These are phyloP conservation scores for Solanum aculeatissimum DNA, from an alignment of 305 asterid genomes.

Conservation along the genomic window DNA sequence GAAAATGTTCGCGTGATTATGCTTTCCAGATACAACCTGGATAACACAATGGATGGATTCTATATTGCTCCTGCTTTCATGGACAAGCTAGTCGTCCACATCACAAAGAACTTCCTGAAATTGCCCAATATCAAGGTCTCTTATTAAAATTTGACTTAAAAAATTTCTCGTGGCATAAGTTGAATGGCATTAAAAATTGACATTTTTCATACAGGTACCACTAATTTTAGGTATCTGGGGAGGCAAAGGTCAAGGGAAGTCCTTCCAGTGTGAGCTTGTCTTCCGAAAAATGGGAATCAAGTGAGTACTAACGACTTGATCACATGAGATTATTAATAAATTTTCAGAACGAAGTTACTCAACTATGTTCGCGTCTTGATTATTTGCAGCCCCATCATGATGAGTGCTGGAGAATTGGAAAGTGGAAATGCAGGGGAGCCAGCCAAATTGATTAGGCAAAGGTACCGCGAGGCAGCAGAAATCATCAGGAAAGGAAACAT, in stretches of 20 bases:
- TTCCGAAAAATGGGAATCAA: slow-evolving; percentile 79
- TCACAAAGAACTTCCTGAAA: slow-evolving; percentile 61
- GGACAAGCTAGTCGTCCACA: slow-evolving; percentile 72
- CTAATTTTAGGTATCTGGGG: slow-evolving; percentile 84
- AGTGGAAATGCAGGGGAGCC: slow-evolving; percentile 96
- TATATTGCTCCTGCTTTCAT: slow-evolving; percentile 85
- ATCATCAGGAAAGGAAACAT: slow-evolving; percentile 66
- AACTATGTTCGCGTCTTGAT: neutral
- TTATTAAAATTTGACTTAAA: neutral
- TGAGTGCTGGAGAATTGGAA: slow-evolving; percentile 94
- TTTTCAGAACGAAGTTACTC: neutral
- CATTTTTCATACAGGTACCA: slow-evolving; percentile 21
- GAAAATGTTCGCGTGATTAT: neutral
- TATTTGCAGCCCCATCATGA: slow-evolving; percentile 58
- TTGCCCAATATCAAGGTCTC: slow-evolving; percentile 62
- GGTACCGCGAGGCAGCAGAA: slow-evolving; percentile 86
- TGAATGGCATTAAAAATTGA: neutral
- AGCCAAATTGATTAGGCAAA: slow-evolving; percentile 64
- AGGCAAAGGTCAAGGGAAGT: slow-evolving; percentile 92
- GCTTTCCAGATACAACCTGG: slow-evolving; percentile 36
- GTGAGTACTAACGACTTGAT: slow-evolving; percentile 26
- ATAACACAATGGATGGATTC: slow-evolving; percentile 56
- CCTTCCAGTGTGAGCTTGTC: slow-evolving; percentile 90
- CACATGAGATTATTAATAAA: neutral
- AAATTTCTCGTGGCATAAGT: neutral